These are phyloP conservation scores for Mucor ambiguus DNA, from an alignment of 371 early-diverging fungal genomes.

Conservation along the genomic window DNA sequence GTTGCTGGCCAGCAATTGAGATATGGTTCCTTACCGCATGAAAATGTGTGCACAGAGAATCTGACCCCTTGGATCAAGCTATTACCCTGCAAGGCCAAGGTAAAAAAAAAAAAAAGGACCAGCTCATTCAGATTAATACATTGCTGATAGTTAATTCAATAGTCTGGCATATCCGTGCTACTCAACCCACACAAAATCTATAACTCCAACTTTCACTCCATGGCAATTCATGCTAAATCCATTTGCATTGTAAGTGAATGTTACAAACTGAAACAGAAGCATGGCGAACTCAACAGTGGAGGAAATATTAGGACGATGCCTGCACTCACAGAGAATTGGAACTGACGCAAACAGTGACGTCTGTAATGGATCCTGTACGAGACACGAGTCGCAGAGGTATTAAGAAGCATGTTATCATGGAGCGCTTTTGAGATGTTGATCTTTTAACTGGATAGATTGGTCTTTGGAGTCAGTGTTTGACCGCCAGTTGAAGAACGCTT, in stretches of 20 bases:
- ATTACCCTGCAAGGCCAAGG: slow-evolving; percentile 90
- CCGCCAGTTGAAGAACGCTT: slow-evolving; percentile 56
- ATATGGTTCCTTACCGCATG: slow-evolving; percentile 85
- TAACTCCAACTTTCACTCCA: slow-evolving; percentile 89
- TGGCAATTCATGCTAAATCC: slow-evolving; percentile 72
- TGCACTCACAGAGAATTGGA: slow-evolving; percentile 35
- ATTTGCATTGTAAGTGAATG: slow-evolving; percentile 52
- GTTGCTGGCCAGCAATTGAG: slow-evolving; percentile 49
- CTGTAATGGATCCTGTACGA: slow-evolving; percentile 76
- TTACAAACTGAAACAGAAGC: background rate
- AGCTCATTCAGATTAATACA: background rate
- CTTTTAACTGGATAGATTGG: slow-evolving; percentile 56
- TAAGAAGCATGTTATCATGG: background rate
- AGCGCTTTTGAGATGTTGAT: background rate
- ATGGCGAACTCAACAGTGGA: background rate
- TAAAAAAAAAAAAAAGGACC: slow-evolving; percentile 23
- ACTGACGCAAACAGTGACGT: slow-evolving; percentile 68
- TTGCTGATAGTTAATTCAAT: slow-evolving; percentile 1
- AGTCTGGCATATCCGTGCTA: slow-evolving; percentile 84
- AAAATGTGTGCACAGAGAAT: slow-evolving; percentile 97
- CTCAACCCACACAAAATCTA: slow-evolving; percentile 90
- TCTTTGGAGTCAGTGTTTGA: slow-evolving; percentile 69
- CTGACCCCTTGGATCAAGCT: slow-evolving; percentile 96
- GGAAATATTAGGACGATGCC: slow-evolving; percentile 22
- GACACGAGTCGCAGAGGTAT: slow-evolving; percentile 57